Percentiles rank a stretch among this genome's conserved stretches.
Evolutionary conservation across 352 stramenopile species (phyloP).

Genomic region (Globisporangium spiculum): DNA sequence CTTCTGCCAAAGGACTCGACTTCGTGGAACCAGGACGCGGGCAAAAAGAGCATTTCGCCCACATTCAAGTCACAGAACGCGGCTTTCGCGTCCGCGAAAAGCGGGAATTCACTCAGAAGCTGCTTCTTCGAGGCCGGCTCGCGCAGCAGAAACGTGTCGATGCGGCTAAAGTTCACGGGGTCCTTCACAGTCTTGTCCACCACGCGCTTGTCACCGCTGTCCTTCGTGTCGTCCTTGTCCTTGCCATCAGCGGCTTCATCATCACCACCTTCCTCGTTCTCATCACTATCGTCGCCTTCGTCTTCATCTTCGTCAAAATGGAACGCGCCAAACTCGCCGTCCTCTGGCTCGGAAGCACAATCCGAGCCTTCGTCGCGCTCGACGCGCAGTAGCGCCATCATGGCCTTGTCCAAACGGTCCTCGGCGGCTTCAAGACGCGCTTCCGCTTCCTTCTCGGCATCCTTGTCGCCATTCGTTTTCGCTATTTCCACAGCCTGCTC

Average conservation of each 20-base stretch:
- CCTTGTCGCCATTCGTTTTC: conserved; percentile 31
- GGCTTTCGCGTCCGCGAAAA: conserved; percentile 50
- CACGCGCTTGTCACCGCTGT: conserved; percentile 16
- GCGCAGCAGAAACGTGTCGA: conserved; percentile 53
- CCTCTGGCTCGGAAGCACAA: conserved; percentile 25
- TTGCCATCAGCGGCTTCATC: conserved; percentile 46
- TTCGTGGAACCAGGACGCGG: conserved; percentile 97
- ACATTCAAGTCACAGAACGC: conserved; percentile 78
- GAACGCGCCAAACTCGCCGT: conserved; percentile 50
- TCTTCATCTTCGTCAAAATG: conserved; percentile 57
- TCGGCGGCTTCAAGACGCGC: conserved; percentile 56
- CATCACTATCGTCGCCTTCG: conserved; percentile 56
- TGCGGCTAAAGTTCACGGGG: conserved; percentile 74
- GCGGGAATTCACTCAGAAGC: conserved; percentile 55
- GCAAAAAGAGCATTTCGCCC: conserved; percentile 96
- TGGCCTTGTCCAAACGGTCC: conserved; percentile 58
- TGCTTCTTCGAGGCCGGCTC: conserved; percentile 25
- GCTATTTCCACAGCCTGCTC: conserved; percentile 42
- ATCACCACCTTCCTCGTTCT: conserved; percentile 55
- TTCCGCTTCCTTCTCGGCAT: conserved; percentile 41
- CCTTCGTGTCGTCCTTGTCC: conserved; percentile 26
- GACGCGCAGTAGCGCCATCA: conserved; percentile 75
- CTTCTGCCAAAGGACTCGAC: conserved; percentile 80
- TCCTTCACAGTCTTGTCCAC: conserved; percentile 57
- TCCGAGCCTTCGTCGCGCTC: conserved; percentile 39